Conservation (phyloP, 257 asterid genomes). For the Leptodermis oblonga region DNA sequence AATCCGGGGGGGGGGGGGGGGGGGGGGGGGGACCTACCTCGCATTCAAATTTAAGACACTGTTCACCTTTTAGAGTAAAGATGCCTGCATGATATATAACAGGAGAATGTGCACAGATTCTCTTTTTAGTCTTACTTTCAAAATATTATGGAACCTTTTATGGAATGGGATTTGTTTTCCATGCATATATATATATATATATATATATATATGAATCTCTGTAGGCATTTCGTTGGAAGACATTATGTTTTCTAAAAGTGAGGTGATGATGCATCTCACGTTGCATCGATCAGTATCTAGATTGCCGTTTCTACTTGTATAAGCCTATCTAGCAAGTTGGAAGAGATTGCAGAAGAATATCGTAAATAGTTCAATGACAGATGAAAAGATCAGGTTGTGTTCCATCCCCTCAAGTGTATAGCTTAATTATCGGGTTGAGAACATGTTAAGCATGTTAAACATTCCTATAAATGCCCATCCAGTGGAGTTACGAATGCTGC, state of each 20-base stretch:
- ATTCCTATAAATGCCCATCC: not conserved
- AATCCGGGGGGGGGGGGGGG: no score
- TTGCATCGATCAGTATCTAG: not conserved
- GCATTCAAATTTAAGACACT: not conserved
- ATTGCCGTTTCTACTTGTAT: not conserved
- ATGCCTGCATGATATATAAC: not conserved
- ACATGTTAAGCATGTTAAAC: not conserved
- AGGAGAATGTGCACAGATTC: no score
- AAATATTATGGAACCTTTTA: not conserved
- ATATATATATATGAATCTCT: not conserved
- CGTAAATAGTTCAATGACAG: not conserved
- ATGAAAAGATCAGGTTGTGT: not conserved
- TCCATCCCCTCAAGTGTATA: not conserved
- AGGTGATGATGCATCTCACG: not conserved
- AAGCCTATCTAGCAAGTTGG: not conserved
- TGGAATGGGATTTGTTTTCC: not conserved
- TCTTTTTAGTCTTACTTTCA: no score
- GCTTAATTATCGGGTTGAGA: not conserved
- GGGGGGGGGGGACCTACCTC: no score
- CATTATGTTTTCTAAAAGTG: not conserved
- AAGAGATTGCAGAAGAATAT: not conserved
- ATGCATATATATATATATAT: no score
- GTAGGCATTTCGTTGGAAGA: not conserved
- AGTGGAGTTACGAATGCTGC: not conserved
- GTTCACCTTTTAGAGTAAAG: not conserved